Evolutionary conservation across 2,329 filamentous ascomycete species (phyloP), one percentile per base, ranked within the genome.

Genomic region (Apiospora pterosperma): DNA sequence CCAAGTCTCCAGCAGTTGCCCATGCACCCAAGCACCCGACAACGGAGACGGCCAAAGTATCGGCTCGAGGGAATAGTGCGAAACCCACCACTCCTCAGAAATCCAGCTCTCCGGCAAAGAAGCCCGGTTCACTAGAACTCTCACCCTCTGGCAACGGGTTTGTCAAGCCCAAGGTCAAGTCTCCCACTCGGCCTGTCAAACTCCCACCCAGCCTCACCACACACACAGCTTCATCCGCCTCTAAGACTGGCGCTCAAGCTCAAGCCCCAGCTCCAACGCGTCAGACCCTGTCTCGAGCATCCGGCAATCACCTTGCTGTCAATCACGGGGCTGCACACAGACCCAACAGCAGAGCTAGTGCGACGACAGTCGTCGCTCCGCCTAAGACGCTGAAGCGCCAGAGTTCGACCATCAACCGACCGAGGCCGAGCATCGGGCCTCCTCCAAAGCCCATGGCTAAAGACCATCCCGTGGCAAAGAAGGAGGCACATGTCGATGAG

Each of bases 191-290:
- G 63, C 90, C 90, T 11, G 80, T 88, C 62, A 86, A 85, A 64
- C 80, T 93, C 1, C 88, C 90, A 10, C 81, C 90, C 11, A 88
- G 89, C 64, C 80, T 93, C 36, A 90, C 84, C 28, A 88, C 89
- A 6, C 90, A 89, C 36, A 93, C 91, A 4, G 86, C 90, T 28
- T 84, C 91, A 0, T 93, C 88, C 1, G 86, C 85, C 19, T 89
- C 88, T 16, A 92, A 89, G 76, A 80, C 84, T 61, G 81, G 81
- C n/a, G 34, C 34, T n/a, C 28, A 34, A 5, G 58, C 58, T n/a
- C 73, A 64, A 28, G 65, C 67, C 72, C 64, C 69, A 21, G 69
- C 75, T 23, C 69, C 71, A 12, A 68, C 74, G 3, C 74, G 78
- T 48, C 78, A 79, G 67, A 82, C 83, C 12, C 74, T 79, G 19